Base-by-base conservation (phyloP, 345 rosid species). In the Clarkia xantiana region DNA sequence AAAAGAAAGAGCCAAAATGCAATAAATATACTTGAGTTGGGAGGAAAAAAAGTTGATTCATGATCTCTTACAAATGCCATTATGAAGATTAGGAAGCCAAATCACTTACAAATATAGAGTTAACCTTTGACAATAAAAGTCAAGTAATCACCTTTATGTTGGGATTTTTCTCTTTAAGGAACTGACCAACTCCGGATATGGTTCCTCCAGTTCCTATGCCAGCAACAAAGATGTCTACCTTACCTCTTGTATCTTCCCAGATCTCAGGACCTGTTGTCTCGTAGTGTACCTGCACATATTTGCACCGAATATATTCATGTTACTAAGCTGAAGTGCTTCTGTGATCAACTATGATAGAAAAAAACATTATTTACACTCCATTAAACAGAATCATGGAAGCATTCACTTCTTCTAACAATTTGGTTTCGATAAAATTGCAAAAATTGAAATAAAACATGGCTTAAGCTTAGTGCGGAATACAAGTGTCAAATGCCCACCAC, bases 191-290 rank as follows among this genome's bases (percentile, higher is more conserved):
- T 38, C 96, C 97, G 14, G 82, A 44, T 44, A 83, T 71, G 11
- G 96, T 90, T 58, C 97, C 97, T 56, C 88, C 94, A 44, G 96
- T 90, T 59, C 97, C 96, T 47, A 90, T 74, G 42, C 93, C 96
- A 0, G 80, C 78, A 73, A 90, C 54, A 51, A 86, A 61, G 55
- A 74, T 76, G 65, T 90, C 94, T 45, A 90, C 76, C 58, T 83
- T 81, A 52, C 96, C 96, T 59, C 69, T 78, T 5, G 89, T 77
- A 59, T 80, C 94, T 41, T 80, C 87, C 94, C 94, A 83, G 17
- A 83, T 83, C 67, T 83, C 94, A 19, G 94, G 94, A 59, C 94
- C 94, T 45, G 94, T 83, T 16, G 94, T 83, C 79, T 80, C 82
- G 52, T 77, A 83, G 67, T 83, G 94, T 71, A 82, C 20, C 93